Base-by-base conservation (phyloP, 2,329 filamentous ascomycete genomes). In the Sarocladiaceae sp. region DNA sequence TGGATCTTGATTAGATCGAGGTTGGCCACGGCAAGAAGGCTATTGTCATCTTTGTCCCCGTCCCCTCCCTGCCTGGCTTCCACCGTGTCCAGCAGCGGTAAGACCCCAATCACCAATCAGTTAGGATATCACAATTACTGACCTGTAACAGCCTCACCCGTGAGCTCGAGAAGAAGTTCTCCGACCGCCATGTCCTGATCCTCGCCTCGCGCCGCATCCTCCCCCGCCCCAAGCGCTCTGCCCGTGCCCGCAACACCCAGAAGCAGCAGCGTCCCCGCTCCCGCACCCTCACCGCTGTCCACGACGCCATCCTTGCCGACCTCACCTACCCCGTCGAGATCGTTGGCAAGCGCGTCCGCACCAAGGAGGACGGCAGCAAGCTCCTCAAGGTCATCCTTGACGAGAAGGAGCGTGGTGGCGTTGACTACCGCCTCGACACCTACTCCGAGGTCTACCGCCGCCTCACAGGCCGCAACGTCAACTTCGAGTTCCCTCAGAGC, bases 81-180 rank as follows among this genome's bases (percentile, higher is more conserved):
- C 93, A 97, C 87, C 90, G 93, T 69, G 88, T 95, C 70, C 93
- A 98, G 83, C 93, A 97, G 81, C 90, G 93, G 91, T 97, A 90
- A 74, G 84, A 23, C 72, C 53, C n/a, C n/a, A n/a, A n/a, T n/a
- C 47, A 43, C 29, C 20, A 4, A 39, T 37, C 39, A 26, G 3
- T 1, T 3, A 13, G n/a, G 12, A 29, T n/a, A 9, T 15, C 11
- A 49, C 26, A 18, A 18, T 33, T n/a, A 46, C 55, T 64, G 50
- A 61, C 48, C 2, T 18, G 12, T n/a, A n/a, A 3, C 47, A 97
- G 91, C 69, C 84, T 98, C 68, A 98, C 93, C 74, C 93, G 93
- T 76, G 93, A 98, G 82, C 90, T 98, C 68, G 93, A 98, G 86
- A 98, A 98, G 89, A 98, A 98, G 81, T 98, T 98, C 88, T 97